Evolutionary conservation across 2,329 filamentous ascomycete genomes (phyloP).

Genomic region (Colletotrichum lupini): DNA sequence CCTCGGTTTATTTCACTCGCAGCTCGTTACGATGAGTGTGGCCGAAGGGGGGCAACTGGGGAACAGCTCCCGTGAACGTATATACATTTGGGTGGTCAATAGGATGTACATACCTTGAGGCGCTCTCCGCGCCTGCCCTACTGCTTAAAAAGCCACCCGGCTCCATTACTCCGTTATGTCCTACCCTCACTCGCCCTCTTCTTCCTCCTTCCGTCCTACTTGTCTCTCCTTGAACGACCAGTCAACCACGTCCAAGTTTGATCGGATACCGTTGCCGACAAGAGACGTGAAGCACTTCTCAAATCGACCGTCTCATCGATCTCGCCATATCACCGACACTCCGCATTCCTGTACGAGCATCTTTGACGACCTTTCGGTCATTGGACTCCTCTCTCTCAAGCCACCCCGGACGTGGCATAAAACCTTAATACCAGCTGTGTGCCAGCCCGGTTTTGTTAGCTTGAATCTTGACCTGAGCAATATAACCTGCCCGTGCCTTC

Average conservation of each 20-base stretch:
- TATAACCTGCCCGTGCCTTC: background rate
- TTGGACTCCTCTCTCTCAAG: constrained; percentile 13
- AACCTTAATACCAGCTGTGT: constrained; percentile 25
- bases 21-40: constrained; percentile 35
- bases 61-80: constrained; percentile 17
- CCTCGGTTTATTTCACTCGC: constrained; percentile 37
- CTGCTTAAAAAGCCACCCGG: constrained; percentile 33
- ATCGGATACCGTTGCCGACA: too few relatives aligned
- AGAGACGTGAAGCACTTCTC: background rate
- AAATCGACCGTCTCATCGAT: background rate
- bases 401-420: constrained; percentile 22
- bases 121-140: constrained; percentile 30
- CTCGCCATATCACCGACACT: background rate
- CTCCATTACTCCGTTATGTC: constrained; percentile 12
- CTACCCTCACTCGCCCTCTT: constrained; percentile 13
- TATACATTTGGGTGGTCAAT: constrained; percentile 16
- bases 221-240: background rate
- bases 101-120: constrained; percentile 24
- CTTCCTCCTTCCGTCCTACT: background rate
- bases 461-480: background rate
- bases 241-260: background rate
- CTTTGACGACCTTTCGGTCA: background rate
- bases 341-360: background rate
- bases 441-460: background rate
- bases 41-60: constrained; percentile 19